Percentiles rank a stretch among this genome's conserved stretches.
Evolutionary conservation across 306 rosid species (phyloP).

Genomic region (Dicorynia guianensis): DNA sequence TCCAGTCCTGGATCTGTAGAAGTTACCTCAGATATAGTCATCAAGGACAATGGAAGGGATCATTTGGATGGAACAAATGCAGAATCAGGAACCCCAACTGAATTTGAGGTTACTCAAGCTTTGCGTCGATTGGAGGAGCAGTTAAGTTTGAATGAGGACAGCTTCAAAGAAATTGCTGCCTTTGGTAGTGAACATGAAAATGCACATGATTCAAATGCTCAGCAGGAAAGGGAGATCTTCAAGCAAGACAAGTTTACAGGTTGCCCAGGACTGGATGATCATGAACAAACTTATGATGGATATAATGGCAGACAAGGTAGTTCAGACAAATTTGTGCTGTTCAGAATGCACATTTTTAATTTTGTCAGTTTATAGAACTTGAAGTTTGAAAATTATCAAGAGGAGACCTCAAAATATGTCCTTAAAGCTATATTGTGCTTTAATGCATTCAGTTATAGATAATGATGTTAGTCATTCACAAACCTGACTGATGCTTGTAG

Average conservation of each 20-base stretch:
- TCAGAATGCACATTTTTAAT: not conserved
- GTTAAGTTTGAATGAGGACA: conserved; percentile 59
- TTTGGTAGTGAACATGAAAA: conserved; percentile 32
- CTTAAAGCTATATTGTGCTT: not conserved
- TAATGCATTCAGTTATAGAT: not conserved
- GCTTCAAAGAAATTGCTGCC: conserved; percentile 42
- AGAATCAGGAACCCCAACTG: conserved; percentile 26
- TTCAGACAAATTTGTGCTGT: conserved; percentile 6
- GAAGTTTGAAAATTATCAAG: not conserved
- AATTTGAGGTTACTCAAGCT: conserved; percentile 51
- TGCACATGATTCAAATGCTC: conserved; percentile 37
- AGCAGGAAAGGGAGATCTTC: conserved; percentile 32
- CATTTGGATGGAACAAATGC: conserved; percentile 34
- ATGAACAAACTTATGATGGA: conserved; percentile 42
- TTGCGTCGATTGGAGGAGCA: conserved; percentile 63
- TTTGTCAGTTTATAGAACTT: not conserved
- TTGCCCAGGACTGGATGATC: conserved; percentile 39
- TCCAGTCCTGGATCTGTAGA: conserved; percentile 59
- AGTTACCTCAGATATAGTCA: conserved; percentile 52
- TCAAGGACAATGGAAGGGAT: conserved; percentile 37
- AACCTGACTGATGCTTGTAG: not conserved
- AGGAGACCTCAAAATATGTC: not conserved
- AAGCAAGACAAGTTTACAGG: conserved; percentile 43
- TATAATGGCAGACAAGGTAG: conserved; percentile 48
- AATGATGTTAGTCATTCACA: not conserved